These are phyloP conservation scores for Penicillium goetzii DNA, from an alignment of 495 filamentous ascomycete genomes.

Conservation along the genomic window DNA sequence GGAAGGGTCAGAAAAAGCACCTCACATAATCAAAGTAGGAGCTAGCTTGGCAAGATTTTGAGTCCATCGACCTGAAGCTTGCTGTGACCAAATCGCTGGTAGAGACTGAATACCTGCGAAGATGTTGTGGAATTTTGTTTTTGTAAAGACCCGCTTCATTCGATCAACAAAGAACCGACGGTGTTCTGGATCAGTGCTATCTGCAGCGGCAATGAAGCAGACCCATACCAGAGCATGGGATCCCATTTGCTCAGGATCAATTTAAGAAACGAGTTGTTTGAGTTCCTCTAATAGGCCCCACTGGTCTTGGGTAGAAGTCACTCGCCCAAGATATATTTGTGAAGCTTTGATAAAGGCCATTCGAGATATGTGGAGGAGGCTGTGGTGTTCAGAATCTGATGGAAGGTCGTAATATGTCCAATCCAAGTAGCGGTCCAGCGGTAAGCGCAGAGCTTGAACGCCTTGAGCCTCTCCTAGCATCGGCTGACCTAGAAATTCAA, in stretches of 20 bases:
- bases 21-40: conserved; percentile 29
- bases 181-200: conserved; percentile 26
- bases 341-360: conserved; percentile 25
- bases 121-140: conserved; percentile 29
- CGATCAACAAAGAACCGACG: conserved; percentile 23
- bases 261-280: conserved; percentile 19
- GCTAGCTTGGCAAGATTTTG: conserved; percentile 16
- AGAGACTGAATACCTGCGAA: conserved; percentile 20
- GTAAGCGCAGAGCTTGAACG: conserved; percentile 11
- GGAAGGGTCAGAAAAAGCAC: neutral
- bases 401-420: conserved; percentile 22
- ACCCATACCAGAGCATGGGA: conserved; percentile 32
- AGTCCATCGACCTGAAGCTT: conserved; percentile 23
- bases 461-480: conserved; percentile 19
- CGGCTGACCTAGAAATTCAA: conserved; percentile 26
- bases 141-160: conserved; percentile 17
- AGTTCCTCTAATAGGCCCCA: conserved; percentile 24
- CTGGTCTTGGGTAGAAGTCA: conserved; percentile 16
- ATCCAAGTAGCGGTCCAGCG: conserved; percentile 21
- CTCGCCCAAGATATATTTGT: conserved; percentile 26
- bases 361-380: conserved; percentile 15
- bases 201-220: conserved; percentile 30
- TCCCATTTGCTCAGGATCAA: conserved; percentile 24
- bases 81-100: conserved; percentile 26
- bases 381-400: conserved; percentile 18